Evolutionary conservation across 2,329 filamentous ascomycete genomes (phyloP), one percentile per base, ranked within the genome.

Genomic region (Arachnomyces sp.): DNA sequence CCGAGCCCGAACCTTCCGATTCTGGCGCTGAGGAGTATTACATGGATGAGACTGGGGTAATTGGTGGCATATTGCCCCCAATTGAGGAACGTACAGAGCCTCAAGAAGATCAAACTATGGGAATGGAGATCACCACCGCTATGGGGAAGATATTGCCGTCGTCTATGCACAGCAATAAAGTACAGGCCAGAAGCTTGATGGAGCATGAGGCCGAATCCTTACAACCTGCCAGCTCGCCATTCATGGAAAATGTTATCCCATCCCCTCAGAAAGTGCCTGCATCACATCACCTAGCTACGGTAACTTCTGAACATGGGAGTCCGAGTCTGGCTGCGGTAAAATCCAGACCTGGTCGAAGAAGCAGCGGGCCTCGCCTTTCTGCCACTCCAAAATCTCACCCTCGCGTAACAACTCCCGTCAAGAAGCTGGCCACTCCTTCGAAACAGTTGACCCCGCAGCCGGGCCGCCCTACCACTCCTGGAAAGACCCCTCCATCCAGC

Each of bases 61-160:
- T 68, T 48, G 68, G 67, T 42, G 64, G 64, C 16, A 71, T 67
- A 31, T 51, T 68, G 28, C 53, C 59, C 28, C 52, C 61, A 11
- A 60, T 60, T 38, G 59, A 64, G 31, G 60, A 65, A 47, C 58
- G 56, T 42, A 59, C 55, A 8, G 64, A 64, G 49, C 55, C 43
- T 34, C 55, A 48, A 47, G 64, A 65, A 3, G 64, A 64, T 39
- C 52, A 61, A 37, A 79, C 75, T 1, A 68, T 74, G 56, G 77
- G 71, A 1, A 84, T 84, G 80, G 80, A 84, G 34, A 76, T 84
- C 56, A 84, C 81, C 2, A 69, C 69, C 34, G 76, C 73, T 4
- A 66, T 83, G 34, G 81, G 81, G 7, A 69, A 71, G 7, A 84
- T 86, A 37, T 64, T 83, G 31, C 55, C 55, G 57, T 66, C 59